These are phyloP conservation scores for Lentinula detonsa DNA, from an alignment of 768 basidiomycete genomes.

Conservation along the genomic window DNA sequence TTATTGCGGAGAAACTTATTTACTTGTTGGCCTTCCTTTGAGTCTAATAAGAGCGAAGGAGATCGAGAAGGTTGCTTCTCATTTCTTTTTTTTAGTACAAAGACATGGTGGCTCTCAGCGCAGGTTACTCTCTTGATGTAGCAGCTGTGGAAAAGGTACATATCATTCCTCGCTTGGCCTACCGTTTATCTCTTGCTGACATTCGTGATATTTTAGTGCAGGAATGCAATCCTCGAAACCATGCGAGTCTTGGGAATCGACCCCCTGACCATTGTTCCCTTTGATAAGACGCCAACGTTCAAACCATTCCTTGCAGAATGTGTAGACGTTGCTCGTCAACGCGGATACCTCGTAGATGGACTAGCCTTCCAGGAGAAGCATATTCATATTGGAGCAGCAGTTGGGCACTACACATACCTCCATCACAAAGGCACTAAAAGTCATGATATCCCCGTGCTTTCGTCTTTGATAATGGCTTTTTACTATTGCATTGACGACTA, in stretches of 20 bases:
- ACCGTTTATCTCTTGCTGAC: not conserved
- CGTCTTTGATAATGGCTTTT: constrained; percentile 2
- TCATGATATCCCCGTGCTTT: constrained; percentile 1
- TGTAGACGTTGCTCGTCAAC: constrained; percentile 1
- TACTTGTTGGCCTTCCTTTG: too few relatives aligned
- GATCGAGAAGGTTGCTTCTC: too few relatives aligned
- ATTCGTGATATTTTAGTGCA: not conserved
- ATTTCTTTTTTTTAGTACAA: too few relatives aligned
- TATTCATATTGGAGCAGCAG: constrained; percentile 7
- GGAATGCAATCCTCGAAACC: constrained; percentile 7
- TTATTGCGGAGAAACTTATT: too few relatives aligned
- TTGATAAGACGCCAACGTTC: constrained; percentile 8
- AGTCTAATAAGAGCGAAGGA: too few relatives aligned
- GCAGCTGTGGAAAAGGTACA: too few relatives aligned
- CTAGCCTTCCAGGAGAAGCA: constrained; percentile 6
- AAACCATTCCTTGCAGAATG: constrained; percentile 7
- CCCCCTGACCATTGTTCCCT: not conserved
- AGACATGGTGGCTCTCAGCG: too few relatives aligned
- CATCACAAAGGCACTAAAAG: not conserved
- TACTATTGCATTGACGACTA: constrained; percentile 8
- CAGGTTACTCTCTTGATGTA: too few relatives aligned
- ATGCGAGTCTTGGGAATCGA: constrained; percentile 5
- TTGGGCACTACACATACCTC: constrained; percentile 8
- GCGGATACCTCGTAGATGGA: constrained; percentile 1
- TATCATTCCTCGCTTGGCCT: not conserved